A percentile compares a stretch with the other conserved stretches of the same genome.
Evolutionary conservation across 805 yeast genomes (phyloP).

Genomic region (Kodamaea nitidulidarum): DNA sequence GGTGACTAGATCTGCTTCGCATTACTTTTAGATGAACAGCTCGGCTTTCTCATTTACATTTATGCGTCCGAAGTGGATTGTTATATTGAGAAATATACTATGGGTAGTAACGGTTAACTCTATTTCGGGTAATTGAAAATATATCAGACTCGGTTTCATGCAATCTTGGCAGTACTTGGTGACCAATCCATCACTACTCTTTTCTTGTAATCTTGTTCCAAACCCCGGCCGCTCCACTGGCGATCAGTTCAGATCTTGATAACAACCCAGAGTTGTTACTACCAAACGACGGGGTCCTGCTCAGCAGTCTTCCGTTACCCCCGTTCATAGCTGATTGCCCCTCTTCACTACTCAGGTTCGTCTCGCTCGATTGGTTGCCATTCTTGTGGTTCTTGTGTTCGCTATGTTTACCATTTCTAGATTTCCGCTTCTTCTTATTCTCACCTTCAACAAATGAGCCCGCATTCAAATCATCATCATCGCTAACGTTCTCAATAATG

Average conservation of each 20-base stretch:
- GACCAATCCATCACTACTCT: not conserved
- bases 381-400: conserved; percentile 11
- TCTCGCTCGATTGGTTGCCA: conserved; percentile 4
- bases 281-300: not conserved
- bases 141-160: too few species aligned
- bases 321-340: too few species aligned
- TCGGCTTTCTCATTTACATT: too few species aligned
- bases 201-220: conserved; percentile 2
- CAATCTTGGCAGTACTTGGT: too few species aligned
- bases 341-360: not conserved
- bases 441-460: conserved; percentile 7
- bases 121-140: too few species aligned
- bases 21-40: too few species aligned
- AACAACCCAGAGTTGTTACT: not conserved
- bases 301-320: not conserved
- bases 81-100: too few species aligned
- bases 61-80: too few species aligned
- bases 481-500: conserved; percentile 65
- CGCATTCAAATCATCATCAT: conserved; percentile 34
- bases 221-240: conserved; percentile 1
- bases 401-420: conserved; percentile 10
- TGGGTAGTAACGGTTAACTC: too few species aligned
- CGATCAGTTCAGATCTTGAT: not conserved
- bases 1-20: too few species aligned
- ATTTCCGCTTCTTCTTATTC: conserved; percentile 7